These are phyloP conservation scores for Wickerhamomyces strasburgensis DNA, from an alignment of 805 yeast genomes.

Conservation along the genomic window DNA sequence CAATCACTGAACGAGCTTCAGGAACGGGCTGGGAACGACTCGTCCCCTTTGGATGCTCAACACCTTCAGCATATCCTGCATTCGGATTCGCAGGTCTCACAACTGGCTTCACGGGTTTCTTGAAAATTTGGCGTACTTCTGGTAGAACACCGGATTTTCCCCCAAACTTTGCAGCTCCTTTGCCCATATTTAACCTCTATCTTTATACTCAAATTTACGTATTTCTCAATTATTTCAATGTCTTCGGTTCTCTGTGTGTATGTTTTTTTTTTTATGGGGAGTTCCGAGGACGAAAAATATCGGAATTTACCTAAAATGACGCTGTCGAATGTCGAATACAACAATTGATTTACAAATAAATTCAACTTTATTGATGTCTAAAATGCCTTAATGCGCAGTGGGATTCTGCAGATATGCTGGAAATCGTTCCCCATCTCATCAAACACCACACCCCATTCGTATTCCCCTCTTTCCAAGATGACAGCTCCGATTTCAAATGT, in stretches of 20 bases:
- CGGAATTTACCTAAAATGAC: too few species aligned
- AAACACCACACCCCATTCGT: constrained; percentile 70
- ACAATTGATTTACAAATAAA: constrained; percentile 65
- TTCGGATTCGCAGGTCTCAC: constrained; percentile 43
- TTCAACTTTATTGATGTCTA: constrained; percentile 42
- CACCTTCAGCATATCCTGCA: constrained; percentile 69
- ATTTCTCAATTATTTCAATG: not conserved
- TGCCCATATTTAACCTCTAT: constrained; percentile 35
- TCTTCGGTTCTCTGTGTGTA: too few species aligned
- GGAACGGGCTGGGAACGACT: constrained; percentile 51
- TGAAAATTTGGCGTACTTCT: constrained; percentile 67
- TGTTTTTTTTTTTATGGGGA: too few species aligned
- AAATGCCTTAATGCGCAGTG: constrained; percentile 30
- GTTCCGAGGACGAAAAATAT: too few species aligned
- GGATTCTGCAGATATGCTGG: constrained; percentile 36
- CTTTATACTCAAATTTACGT: too few species aligned
- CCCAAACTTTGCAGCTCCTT: constrained; percentile 41
- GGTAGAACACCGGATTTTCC: constrained; percentile 82
- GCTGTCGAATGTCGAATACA: too few species aligned
- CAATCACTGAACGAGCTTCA: constrained; percentile 52
- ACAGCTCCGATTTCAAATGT: constrained; percentile 50
- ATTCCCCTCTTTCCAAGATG: constrained; percentile 71
- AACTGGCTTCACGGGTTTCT: constrained; percentile 42
- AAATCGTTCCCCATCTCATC: constrained; percentile 38
- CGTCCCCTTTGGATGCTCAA: constrained; percentile 60